Evolutionary conservation across 257 asterid species (phyloP), one percentile per base, ranked within the genome.

Genomic region (Vinca minor): DNA sequence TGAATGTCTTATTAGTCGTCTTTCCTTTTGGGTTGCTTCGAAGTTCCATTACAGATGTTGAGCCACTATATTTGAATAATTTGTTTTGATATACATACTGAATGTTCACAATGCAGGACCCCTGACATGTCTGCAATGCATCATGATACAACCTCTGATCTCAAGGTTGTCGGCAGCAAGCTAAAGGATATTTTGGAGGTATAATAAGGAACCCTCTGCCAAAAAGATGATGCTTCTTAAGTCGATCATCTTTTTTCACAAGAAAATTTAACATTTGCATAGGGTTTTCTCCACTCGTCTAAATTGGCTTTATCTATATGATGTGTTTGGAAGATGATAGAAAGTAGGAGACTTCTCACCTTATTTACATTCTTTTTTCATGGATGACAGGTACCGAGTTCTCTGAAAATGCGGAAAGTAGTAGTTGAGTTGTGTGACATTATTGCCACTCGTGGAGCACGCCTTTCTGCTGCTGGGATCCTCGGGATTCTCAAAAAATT

Each of bases 381-480:
- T 39, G 56, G 42, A 48, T 32, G 59, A 32, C 79, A 91, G 98
- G 62, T 91, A 50, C 76, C 87, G 4, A 69, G 72, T 65, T 79
- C 95, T 58, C 63, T 86, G 44, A 86, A 76, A 79, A 74, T 73
- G 78, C 77, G 96, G 71, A 83, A 78, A 83, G 72, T 75, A 69
- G 36, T 88, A 8, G 87, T 88, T 28, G 74, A 77, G 67, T 25
- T 86, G 47, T 91, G 98, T 32, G 88, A 88, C 68, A 66, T 87
- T n/a, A 79, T 88, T 1, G 82, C 95, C 57, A 59, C 79, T 8
- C 94, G 95, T 61, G 98, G 91, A 65, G 95, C 96, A 60, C 87
- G 92, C 12, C 96, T 88, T 4, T 69, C 96, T 0, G 96, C 96
- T 2, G 96, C 96, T 23, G 96, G 95, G 65, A 79, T 88, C 17